Base-by-base conservation (phyloP, 768 basidiomycete genomes). In the Neoboletus brunneissimus region DNA sequence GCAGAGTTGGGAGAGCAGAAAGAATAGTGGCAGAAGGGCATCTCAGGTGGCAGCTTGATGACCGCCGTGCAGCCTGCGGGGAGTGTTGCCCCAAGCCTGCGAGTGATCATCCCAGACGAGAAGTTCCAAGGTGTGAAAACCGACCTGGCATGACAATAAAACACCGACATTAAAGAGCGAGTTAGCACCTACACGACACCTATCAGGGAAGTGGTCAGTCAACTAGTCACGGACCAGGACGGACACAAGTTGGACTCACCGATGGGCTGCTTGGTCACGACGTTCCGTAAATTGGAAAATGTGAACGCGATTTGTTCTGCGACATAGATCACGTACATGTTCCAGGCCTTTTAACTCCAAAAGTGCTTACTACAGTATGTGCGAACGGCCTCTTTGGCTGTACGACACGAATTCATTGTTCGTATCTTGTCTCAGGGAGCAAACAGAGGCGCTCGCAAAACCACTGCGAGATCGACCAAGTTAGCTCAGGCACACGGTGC, bases 1-100 rank as follows among this genome's bases (percentile, higher is more conserved):
- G n/a, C n/a, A 22, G n/a, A n/a, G n/a, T n/a, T n/a, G n/a, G n/a
- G n/a, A n/a, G n/a, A n/a, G n/a, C n/a, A n/a, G n/a, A n/a, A n/a
- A n/a, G n/a, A n/a, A n/a, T n/a, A n/a, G n/a, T n/a, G n/a, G n/a
- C n/a, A 93, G 75, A 92, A 97, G 1, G 97, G 97, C 0, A 97
- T 93, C 73, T 99, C 97, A 0, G 93, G 83, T 1, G 97, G 88
- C 2, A 95, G 95, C 65, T 98, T 98, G 71, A 98, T 86, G 46
- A 99, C 94, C 0, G 87, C 81, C 0, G 96, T 97, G 69, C 96
- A 98, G n/a, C 97, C 97, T 16, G 94, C 94, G 2, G 95, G 95
- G 16, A 98, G 81, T 23, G 91, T 94, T 29, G 92, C 84, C 27
- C 85, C 91, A 16, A 94, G 76, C 72, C 94, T 95, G n/a, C 93